Base-by-base conservation (phyloP, 2,329 filamentous ascomycete species). In the Canariomyces notabilis region DNA sequence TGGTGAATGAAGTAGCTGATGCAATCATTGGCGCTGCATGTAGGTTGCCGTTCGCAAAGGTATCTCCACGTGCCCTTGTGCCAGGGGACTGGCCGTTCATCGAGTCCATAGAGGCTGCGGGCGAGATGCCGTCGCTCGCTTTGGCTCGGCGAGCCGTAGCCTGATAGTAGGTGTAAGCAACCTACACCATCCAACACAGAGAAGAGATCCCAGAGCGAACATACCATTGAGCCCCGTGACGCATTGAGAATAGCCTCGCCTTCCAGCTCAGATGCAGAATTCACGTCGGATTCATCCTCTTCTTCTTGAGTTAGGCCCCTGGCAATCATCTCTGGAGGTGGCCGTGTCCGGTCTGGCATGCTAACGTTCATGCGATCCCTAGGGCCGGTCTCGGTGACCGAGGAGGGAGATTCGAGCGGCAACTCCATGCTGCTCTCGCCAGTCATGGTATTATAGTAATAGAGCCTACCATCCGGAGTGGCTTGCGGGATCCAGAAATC, bases 401-500 rank as follows among this genome's bases (percentile, higher is more conserved):
- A 88, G 1, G 82, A 82, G 1, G 93, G 90, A 14, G 91, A 91
- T 64, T 98, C 93, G 20, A 98, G 75, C 2, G 93, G 93, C 50
- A 98, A 72, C 64, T 98, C 93, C 80, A 90, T 93, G 53, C 87
- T 94, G 62, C 87, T 94, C 61, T 94, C 89, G 45, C 91, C 90
- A 0, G 93, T 98, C 71, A 96, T 82, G 52, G 91, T 97, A 67
- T 98, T 98, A 76, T 95, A 97, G 70, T 97, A 98, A 68, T 94
- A 98, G 19, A 98, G 70, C 46, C 90, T 80, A 44, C 93, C 93
- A 64, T 97, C 90, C 1, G 88, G 81, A 0, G 93, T 98, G 12
- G 90, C 93, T 70, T 98, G 93, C 15, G 93, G 93, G 57, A 98
- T 95, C 93, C 93, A 98, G 64, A 95, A 98, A 55, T 94, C 91